Conservation (phyloP, 2,329 filamentous ascomycete species). For the Fusarium luffae region DNA sequence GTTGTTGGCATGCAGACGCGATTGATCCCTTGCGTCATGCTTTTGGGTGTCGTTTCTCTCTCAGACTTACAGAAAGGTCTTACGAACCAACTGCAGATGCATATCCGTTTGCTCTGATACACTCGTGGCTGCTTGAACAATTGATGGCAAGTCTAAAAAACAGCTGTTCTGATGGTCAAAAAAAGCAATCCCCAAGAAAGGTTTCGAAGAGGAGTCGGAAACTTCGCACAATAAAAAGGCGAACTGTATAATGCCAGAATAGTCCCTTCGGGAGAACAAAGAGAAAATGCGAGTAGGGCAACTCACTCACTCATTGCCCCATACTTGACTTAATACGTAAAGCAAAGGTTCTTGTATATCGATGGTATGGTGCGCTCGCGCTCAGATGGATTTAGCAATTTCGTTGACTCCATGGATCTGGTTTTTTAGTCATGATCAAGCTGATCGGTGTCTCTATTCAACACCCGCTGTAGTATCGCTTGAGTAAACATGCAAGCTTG, state of each 20-base stretch:
- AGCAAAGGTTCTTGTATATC: slow-evolving; percentile 3
- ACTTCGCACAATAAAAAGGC: slow-evolving; percentile 5
- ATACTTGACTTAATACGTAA: slow-evolving; percentile 10
- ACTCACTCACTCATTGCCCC: slow-evolving; percentile 5
- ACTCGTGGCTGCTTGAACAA: slow-evolving; percentile 16
- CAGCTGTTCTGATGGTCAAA: slow-evolving; percentile 12
- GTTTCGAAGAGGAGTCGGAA: slow-evolving; percentile 5
- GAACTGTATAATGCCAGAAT: slow-evolving; percentile 2
- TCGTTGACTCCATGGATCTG: slow-evolving; percentile 4
- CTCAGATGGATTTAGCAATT: slow-evolving; percentile 10
- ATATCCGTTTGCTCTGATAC: slow-evolving; percentile 21
- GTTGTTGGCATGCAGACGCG: slow-evolving; percentile 43
- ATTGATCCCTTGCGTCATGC: slow-evolving; percentile 42
- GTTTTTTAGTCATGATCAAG: slow-evolving; percentile 15
- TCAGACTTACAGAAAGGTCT: slow-evolving; percentile 23
- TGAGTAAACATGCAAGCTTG: slow-evolving; percentile 9
- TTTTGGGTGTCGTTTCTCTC: slow-evolving; percentile 6
- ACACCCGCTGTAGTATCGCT: slow-evolving; percentile 14
- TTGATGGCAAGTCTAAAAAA: slow-evolving; percentile 3
- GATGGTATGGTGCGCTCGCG: slow-evolving; percentile 30
- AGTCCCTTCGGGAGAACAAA: slow-evolving; percentile 22
- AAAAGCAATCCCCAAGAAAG: slow-evolving; percentile 34
- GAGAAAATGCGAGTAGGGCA: neutral
- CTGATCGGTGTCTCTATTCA: slow-evolving; percentile 25
- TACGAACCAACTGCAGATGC: slow-evolving; percentile 7